A percentile compares a stretch with the other conserved stretches of the same genome.
These are phyloP conservation scores for Setaria italica DNA, from an alignment of 202 grass and related monocot genomes.

Conservation along the genomic window DNA sequence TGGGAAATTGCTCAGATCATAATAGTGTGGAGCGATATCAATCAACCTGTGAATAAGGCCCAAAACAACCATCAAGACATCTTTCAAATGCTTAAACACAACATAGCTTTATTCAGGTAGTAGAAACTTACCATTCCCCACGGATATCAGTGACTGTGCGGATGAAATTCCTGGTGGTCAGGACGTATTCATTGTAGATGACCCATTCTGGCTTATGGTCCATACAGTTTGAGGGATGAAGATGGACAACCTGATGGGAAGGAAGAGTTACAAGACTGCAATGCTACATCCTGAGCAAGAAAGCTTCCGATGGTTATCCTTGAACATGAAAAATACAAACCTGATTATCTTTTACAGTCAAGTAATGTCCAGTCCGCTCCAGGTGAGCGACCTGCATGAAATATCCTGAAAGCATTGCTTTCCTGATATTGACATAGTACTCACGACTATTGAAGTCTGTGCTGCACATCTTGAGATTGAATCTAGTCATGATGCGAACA, in stretches of 20 bases:
- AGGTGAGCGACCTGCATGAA: slow-evolving; percentile 99
- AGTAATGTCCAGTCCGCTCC: slow-evolving; percentile 86
- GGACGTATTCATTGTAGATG: slow-evolving; percentile 96
- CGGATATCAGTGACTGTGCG: slow-evolving; percentile 87
- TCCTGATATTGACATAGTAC: slow-evolving; percentile 92
- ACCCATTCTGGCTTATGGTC: slow-evolving; percentile 98
- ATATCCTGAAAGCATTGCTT: slow-evolving; percentile 86
- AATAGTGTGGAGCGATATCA: slow-evolving; percentile 88
- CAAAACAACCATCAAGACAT: slow-evolving; percentile 31
- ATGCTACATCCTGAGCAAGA: slow-evolving; percentile 4
- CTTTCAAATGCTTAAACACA: slow-evolving; percentile 18
- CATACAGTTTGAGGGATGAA: slow-evolving; percentile 95
- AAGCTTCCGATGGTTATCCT: background rate
- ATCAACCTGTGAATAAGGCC: slow-evolving; percentile 63
- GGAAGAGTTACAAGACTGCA: background rate
- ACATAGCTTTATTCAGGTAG: background rate
- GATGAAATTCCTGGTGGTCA: slow-evolving; percentile 95
- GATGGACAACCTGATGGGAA: slow-evolving; percentile 74
- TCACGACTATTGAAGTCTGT: slow-evolving; percentile 82
- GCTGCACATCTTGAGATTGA: slow-evolving; percentile 94
- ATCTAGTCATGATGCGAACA: slow-evolving; percentile 95
- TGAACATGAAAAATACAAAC: slow-evolving; percentile 45
- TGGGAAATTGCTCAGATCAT: slow-evolving; percentile 92
- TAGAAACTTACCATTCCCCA: slow-evolving; percentile 71
- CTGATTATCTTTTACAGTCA: slow-evolving; percentile 98